These are phyloP conservation scores for Saccharomyces hybrid DNA, from an alignment of 1,139 yeast genomes.

Conservation along the genomic window DNA sequence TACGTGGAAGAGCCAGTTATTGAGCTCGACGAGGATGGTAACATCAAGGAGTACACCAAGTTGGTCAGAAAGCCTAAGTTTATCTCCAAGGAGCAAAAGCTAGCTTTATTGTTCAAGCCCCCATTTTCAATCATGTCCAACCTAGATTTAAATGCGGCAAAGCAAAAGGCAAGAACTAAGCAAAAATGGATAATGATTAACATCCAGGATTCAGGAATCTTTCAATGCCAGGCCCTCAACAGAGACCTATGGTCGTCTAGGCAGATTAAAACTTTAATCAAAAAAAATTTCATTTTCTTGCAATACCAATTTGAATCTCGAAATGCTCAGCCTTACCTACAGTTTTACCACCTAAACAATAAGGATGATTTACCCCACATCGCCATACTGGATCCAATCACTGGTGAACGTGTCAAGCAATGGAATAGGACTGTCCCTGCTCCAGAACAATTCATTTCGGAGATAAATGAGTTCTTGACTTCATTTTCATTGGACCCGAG, in stretches of 20 bases:
- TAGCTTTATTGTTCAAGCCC: slow-evolving; percentile 80
- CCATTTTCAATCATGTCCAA: slow-evolving; percentile 82
- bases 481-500: slow-evolving; percentile 58
- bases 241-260: slow-evolving; percentile 85
- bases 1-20: slow-evolving; percentile 31
- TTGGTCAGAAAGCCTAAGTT: slow-evolving; percentile 23
- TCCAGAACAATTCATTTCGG: slow-evolving; percentile 50
- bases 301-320: slow-evolving; percentile 75
- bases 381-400: slow-evolving; percentile 86
- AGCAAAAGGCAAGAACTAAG: slow-evolving; percentile 50
- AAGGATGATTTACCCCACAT: slow-evolving; percentile 68
- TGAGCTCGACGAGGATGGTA: slow-evolving; percentile 33
- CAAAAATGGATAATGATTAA: slow-evolving; percentile 82
- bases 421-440: slow-evolving; percentile 65
- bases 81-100: slow-evolving; percentile 36
- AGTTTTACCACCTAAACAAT: slow-evolving; percentile 55
- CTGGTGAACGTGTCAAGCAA: slow-evolving; percentile 76
- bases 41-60: slow-evolving; percentile 24
- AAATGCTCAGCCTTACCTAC: slow-evolving; percentile 61
- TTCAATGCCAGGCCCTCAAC: slow-evolving; percentile 81
- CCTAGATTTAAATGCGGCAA: slow-evolving; percentile 64
- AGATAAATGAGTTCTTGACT: slow-evolving; percentile 52
- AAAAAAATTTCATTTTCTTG: slow-evolving; percentile 64
- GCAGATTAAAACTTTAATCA: slow-evolving; percentile 57
- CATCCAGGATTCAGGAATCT: slow-evolving; percentile 77